Percentiles rank a stretch among this genome's conserved stretches.
Conservation (phyloP, 2,329 filamentous ascomycete species). For the Sclerotinia glacialis region DNA sequence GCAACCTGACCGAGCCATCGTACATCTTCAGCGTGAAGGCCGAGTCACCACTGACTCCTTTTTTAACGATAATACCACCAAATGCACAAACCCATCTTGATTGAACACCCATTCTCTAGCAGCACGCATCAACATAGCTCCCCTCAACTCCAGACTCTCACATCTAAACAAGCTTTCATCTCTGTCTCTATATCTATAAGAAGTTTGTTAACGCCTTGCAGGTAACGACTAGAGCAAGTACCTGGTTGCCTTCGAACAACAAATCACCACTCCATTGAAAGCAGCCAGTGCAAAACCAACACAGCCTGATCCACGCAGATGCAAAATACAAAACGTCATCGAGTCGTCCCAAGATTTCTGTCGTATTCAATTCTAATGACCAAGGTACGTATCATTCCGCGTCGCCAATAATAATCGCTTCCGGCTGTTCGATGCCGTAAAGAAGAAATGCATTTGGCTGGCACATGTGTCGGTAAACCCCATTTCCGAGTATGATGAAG, state of each 20-base stretch:
- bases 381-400: not conserved
- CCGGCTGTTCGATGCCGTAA: not conserved
- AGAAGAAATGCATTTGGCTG: not conserved
- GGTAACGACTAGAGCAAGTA: slow-evolving; percentile 14
- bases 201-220: slow-evolving; percentile 14
- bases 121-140: not conserved
- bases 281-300: slow-evolving; percentile 10
- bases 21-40: too few species aligned
- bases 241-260: not conserved
- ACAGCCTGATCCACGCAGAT: not conserved
- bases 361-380: not conserved
- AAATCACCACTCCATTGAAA: not conserved
- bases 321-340: not conserved
- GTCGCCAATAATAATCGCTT: not conserved
- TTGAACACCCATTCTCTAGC: not conserved
- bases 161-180: not conserved
- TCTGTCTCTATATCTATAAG: slow-evolving; percentile 3
- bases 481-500: slow-evolving; percentile 11
- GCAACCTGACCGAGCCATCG: not conserved
- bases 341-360: not conserved
- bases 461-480: not conserved
- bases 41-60: too few species aligned
- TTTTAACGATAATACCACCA: not conserved
- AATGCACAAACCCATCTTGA: not conserved
- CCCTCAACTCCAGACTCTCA: not conserved